phyloP scores from a whole-genome alignment of 2,329 filamentous ascomycete genomes.

The Arthroderma sp. region DNA sequence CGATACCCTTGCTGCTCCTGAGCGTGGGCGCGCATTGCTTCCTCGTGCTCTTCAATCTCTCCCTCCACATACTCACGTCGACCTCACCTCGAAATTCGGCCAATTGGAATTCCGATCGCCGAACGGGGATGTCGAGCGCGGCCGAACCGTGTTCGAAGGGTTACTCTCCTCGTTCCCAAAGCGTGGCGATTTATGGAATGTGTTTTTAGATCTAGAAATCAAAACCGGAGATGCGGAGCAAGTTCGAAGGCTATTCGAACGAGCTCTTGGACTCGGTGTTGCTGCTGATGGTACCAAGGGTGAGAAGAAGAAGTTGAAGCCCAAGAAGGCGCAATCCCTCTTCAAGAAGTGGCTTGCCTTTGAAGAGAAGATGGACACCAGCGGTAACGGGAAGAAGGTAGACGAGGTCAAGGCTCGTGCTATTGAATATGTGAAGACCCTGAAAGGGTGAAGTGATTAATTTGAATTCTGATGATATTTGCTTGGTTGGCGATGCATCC shows the following conservation, averaged over 20 bases:
- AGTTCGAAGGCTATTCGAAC: slow-evolving; percentile 68
- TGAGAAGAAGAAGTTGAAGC: slow-evolving; percentile 57
- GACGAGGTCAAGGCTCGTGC: slow-evolving; percentile 60
- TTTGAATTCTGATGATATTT: background rate
- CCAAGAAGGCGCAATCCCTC: slow-evolving; percentile 69
- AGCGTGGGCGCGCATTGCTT: slow-evolving; percentile 65
- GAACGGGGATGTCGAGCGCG: slow-evolving; percentile 74
- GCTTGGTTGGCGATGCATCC: background rate
- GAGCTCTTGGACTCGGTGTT: slow-evolving; percentile 43
- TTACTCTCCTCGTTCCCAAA: slow-evolving; percentile 75
- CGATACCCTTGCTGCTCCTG: slow-evolving; percentile 54
- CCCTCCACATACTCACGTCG: slow-evolving; percentile 53
- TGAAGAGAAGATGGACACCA: slow-evolving; percentile 50
- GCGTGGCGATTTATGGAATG: slow-evolving; percentile 84
- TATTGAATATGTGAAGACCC: slow-evolving; percentile 50
- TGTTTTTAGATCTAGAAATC: slow-evolving; percentile 76
- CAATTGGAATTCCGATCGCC: slow-evolving; percentile 79
- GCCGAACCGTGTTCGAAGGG: slow-evolving; percentile 86
- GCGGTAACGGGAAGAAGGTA: slow-evolving; percentile 55
- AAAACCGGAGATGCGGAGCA: slow-evolving; percentile 46
- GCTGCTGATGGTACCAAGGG: slow-evolving; percentile 28
- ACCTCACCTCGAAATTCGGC: slow-evolving; percentile 75
- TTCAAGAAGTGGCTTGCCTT: slow-evolving; percentile 88
- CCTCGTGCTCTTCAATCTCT: slow-evolving; percentile 76
- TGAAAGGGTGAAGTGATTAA: slow-evolving; percentile 16